Evolutionary conservation across 2,329 filamentous ascomycete genomes (phyloP).

Genomic region (Geosmithia morbida): DNA sequence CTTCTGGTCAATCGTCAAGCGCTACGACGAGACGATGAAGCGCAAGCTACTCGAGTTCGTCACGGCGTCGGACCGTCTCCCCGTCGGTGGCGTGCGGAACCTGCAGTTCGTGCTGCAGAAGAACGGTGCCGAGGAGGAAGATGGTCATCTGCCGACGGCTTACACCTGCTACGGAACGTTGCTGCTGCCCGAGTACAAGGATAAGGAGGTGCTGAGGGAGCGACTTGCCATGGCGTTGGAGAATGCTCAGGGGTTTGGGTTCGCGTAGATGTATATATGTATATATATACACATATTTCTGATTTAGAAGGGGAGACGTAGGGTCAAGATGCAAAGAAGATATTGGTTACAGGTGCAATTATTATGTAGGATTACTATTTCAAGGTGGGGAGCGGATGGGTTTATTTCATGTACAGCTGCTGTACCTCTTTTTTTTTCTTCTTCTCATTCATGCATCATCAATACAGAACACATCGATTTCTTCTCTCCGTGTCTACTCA

Average conservation of each 20-base stretch:
- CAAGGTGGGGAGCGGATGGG: background rate
- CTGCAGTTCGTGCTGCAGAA: constrained; percentile 74
- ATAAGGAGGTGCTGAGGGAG: constrained; percentile 52
- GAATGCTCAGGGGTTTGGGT: constrained; percentile 82
- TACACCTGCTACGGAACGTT: constrained; percentile 90
- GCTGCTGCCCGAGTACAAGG: constrained; percentile 68
- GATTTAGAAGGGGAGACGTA: too few relatives aligned
- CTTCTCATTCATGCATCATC: background rate
- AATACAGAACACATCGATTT: background rate
- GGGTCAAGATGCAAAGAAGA: background rate
- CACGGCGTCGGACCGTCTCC: constrained; percentile 80
- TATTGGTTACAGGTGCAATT: too few relatives aligned
- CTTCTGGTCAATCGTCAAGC: constrained; percentile 73
- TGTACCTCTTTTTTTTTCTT: background rate
- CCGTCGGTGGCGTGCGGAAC: constrained; percentile 70
- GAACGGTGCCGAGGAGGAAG: constrained; percentile 45
- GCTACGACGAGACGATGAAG: constrained; percentile 54
- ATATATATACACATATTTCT: too few relatives aligned
- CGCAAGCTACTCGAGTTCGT: constrained; percentile 80
- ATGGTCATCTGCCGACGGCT: constrained; percentile 61
- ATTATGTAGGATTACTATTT: too few relatives aligned
- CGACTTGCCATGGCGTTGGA: constrained; percentile 76
- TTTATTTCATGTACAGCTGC: background rate
- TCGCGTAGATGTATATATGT: constrained; percentile 49
- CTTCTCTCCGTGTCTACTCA: constrained; percentile 9